Conservation (phyloP, 805 yeast genomes). For the Candida takata region DNA sequence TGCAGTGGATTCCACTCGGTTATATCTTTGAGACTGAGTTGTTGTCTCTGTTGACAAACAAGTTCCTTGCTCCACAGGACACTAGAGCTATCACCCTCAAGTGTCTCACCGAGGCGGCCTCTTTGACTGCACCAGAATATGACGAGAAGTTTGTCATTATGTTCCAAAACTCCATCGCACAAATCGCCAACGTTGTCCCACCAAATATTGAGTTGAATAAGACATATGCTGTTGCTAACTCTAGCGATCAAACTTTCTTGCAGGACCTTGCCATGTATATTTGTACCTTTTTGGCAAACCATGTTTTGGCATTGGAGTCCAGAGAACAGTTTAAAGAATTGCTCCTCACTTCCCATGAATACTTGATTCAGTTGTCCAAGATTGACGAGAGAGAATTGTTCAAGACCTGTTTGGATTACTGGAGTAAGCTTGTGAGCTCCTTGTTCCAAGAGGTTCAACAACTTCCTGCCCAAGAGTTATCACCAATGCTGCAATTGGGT, state of each 20-base stretch:
- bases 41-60: slow-evolving; percentile 60
- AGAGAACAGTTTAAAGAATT: slow-evolving; percentile 50
- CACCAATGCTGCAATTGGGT: slow-evolving; percentile 71
- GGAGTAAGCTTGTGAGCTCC: slow-evolving; percentile 80
- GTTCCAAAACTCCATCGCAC: slow-evolving; percentile 70
- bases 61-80: slow-evolving; percentile 70
- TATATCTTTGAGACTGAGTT: slow-evolving; percentile 86
- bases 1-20: slow-evolving; percentile 91
- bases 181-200: slow-evolving; percentile 64
- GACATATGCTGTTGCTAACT: slow-evolving; percentile 66
- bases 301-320: slow-evolving; percentile 55
- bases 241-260: slow-evolving; percentile 85
- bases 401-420: slow-evolving; percentile 91
- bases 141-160: slow-evolving; percentile 55
- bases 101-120: slow-evolving; percentile 87
- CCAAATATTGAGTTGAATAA: slow-evolving; percentile 60
- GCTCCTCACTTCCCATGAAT: slow-evolving; percentile 66
- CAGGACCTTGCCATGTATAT: slow-evolving; percentile 94
- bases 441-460: slow-evolving; percentile 81
- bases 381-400: slow-evolving; percentile 94
- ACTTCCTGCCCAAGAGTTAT: slow-evolving; percentile 62
- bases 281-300: slow-evolving; percentile 75
- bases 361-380: slow-evolving; percentile 76
- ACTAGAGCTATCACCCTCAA: slow-evolving; percentile 82
- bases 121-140: slow-evolving; percentile 50